These are phyloP conservation scores for Canavalia ensiformis DNA, from an alignment of 306 rosid genomes.

Conservation along the genomic window DNA sequence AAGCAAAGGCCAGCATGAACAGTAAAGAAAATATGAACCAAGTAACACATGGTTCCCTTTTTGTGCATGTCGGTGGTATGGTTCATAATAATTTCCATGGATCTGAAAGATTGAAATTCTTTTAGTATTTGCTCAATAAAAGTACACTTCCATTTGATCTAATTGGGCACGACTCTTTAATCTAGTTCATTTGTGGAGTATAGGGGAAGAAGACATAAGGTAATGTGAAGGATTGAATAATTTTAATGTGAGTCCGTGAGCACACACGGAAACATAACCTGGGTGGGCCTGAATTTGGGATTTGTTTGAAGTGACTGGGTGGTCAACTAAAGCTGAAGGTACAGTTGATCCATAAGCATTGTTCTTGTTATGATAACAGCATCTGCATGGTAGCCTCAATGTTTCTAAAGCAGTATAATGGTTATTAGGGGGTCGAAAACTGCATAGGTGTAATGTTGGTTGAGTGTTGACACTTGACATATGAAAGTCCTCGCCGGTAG, in stretches of 20 bases:
- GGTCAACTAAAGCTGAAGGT: slow-evolving; percentile 2
- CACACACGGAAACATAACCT: not conserved
- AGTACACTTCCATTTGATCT: not conserved
- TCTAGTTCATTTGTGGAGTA: too few relatives aligned
- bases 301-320: slow-evolving; percentile 13
- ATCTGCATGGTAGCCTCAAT: too few relatives aligned
- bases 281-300: not conserved
- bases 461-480: too few relatives aligned
- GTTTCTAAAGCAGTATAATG: too few relatives aligned
- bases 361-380: not conserved
- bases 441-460: too few relatives aligned
- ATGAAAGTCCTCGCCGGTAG: too few relatives aligned
- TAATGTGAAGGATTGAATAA: too few relatives aligned
- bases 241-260: not conserved
- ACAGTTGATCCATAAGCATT: slow-evolving; percentile 32
- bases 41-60: slow-evolving; percentile 81
- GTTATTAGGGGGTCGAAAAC: too few relatives aligned
- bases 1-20: too few relatives aligned
- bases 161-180: not conserved
- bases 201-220: too few relatives aligned
- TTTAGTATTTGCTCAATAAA: not conserved
- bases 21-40: not conserved
- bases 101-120: slow-evolving; percentile 2
- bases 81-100: slow-evolving; percentile 25
- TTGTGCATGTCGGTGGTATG: slow-evolving; percentile 77